Percentiles rank a stretch among this genome's conserved stretches.
Conservation (phyloP, 345 rosid genomes). For the Punica granatum region DNA sequence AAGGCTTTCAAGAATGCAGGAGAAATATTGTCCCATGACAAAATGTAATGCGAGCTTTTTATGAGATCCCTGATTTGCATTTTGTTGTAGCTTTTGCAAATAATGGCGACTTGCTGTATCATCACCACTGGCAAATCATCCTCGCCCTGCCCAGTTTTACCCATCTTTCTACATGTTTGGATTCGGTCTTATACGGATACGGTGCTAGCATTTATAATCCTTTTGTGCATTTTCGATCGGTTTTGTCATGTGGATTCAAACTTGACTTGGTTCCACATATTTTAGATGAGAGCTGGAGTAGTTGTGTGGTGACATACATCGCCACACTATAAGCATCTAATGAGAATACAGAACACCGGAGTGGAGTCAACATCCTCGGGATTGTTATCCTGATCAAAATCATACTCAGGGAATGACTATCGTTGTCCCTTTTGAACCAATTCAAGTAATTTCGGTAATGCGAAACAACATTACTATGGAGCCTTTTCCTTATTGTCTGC, state of each 20-base stretch:
- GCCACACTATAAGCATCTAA: not conserved
- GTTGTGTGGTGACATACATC: too few species aligned
- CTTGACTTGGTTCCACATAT: not conserved
- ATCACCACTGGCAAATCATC: slow-evolving; percentile 6
- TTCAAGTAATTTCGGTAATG: too few species aligned
- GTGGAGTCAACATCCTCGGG: not conserved
- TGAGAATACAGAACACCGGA: not conserved
- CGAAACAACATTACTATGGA: not conserved
- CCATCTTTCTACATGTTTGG: not conserved
- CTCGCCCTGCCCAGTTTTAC: not conserved
- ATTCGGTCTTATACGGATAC: not conserved
- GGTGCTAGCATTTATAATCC: not conserved
- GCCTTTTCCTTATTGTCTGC: not conserved
- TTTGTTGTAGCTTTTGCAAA: slow-evolving; percentile 2
- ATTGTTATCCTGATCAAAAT: not conserved
- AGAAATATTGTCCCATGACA: slow-evolving; percentile 11
- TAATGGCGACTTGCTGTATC: slow-evolving; percentile 7
- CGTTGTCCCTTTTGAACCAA: too few species aligned
- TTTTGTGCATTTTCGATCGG: not conserved
- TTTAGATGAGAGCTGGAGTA: too few species aligned
- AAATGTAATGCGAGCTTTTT: slow-evolving; percentile 5
- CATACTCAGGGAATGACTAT: too few species aligned
- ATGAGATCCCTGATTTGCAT: not conserved
- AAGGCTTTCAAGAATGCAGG: slow-evolving; percentile 13
- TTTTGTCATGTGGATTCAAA: not conserved